phyloP scores from a whole-genome alignment of 192 early-diverging fungal genomes.

The Linnemannia schmuckeri region DNA sequence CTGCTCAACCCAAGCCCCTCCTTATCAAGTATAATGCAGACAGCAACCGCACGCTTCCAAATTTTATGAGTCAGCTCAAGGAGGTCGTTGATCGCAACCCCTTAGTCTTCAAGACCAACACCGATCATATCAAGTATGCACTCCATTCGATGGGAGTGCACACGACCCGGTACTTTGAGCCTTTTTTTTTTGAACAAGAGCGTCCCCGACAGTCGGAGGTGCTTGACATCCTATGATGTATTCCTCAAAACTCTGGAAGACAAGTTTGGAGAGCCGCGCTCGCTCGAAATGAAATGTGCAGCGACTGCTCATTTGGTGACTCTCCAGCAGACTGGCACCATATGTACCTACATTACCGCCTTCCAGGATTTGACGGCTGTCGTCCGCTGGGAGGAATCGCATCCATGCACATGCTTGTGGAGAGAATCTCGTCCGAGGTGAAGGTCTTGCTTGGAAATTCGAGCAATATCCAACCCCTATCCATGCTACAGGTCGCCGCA shows the following conservation, averaged over 20 bases:
- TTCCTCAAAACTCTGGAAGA: not conserved
- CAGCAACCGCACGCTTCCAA: not conserved
- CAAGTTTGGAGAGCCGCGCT: not conserved
- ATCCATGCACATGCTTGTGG: not conserved
- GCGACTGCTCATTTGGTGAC: not conserved
- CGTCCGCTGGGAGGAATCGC: not conserved
- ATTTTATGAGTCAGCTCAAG: not conserved
- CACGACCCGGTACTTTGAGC: not conserved
- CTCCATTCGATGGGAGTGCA: not conserved
- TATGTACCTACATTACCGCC: not conserved
- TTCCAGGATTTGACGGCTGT: not conserved
- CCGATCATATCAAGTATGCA: not conserved
- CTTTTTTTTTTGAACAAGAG: not conserved
- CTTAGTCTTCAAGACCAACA: not conserved
- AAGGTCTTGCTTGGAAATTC: not conserved
- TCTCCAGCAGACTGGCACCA: not conserved
- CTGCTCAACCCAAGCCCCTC: not conserved
- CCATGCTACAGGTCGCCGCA: not conserved
- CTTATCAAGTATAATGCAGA: not conserved
- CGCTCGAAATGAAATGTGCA: not conserved
- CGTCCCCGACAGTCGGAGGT: not conserved
- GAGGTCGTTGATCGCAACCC: not conserved
- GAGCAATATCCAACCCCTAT: not conserved
- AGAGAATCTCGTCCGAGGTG: not conserved
- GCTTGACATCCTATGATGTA: not conserved